These are phyloP conservation scores for Chrysosphaeria jannelii DNA, from an alignment of 2,329 filamentous ascomycete species.

Conservation along the genomic window DNA sequence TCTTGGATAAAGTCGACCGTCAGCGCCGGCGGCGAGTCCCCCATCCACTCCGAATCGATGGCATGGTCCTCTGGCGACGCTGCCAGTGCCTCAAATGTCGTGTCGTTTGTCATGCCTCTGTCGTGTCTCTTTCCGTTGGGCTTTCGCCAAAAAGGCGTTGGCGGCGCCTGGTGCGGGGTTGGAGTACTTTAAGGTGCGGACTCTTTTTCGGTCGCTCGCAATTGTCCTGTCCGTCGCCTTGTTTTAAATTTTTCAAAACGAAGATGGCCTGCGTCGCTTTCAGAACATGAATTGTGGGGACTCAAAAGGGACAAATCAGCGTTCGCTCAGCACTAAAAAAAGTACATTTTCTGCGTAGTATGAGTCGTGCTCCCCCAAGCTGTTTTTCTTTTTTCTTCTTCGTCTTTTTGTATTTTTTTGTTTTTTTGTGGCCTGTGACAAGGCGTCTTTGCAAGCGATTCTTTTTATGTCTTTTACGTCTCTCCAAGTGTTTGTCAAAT, in stretches of 20 bases:
- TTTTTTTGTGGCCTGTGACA: neutral
- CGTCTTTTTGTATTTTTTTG: neutral
- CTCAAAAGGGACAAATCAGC: too few species aligned
- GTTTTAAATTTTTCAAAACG: too few species aligned
- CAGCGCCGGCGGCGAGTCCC: conserved; percentile 5
- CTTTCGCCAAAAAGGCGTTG: neutral
- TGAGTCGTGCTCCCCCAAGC: too few species aligned
- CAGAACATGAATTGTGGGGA: too few species aligned
- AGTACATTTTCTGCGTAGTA: too few species aligned
- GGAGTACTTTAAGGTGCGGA: neutral
- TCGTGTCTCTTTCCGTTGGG: conserved; percentile 1
- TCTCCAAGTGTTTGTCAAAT: too few species aligned
- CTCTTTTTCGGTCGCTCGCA: too few species aligned
- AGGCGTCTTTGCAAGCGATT: too few species aligned
- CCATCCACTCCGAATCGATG: conserved; percentile 6
- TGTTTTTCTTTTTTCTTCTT: neutral
- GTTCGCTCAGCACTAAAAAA: too few species aligned
- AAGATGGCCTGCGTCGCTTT: too few species aligned
- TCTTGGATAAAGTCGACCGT: conserved; percentile 5
- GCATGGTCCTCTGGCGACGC: conserved; percentile 5
- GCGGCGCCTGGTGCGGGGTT: neutral
- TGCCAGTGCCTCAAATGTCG: conserved; percentile 5
- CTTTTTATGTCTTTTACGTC: too few species aligned
- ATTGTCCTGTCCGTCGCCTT: too few species aligned
- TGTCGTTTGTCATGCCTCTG: conserved; percentile 5